Evolutionary conservation across 257 asterid species (phyloP), one percentile per base, ranked within the genome.

Genomic region (Oldenlandia corymbosa): DNA sequence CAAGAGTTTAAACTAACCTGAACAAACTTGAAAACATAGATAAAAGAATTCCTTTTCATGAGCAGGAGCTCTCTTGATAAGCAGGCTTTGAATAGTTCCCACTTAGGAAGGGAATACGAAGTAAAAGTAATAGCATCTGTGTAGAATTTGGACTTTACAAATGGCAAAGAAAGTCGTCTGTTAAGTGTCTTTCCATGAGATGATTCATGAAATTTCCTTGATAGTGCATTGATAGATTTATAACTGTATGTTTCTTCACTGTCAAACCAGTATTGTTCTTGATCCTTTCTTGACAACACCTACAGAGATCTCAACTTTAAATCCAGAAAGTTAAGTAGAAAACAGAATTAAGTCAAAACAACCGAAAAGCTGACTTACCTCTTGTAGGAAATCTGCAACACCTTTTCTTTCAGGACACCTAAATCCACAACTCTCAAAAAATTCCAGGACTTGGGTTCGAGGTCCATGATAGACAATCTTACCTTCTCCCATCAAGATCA

Each of bases 261-360:
- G 26, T 64, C 34, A 21, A 45, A 49, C 91, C 91, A 84, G 73
- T 81, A 84, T 31, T 84, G 85, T 58, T 74, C 82, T 59, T 84
- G 91, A 72, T 84, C 91, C 65, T 77, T 84, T 61, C 56, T 65
- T 2, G 90, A 83, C 4, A 72, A 69, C 45, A 83, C 86, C 90
- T 83, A 59, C 20, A 69, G 62, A 46, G n/a, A 9, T 7, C 46
- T 60, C 56, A 60, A 27, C 39, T 42, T 16, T 28, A 32, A 47
- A 24, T 48, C 12, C 16, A 20, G 13, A 49, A 23, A 23, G 8
- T 18, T 21, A 34, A 1, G 23, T 20, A 51, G 20, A 13, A n/a
- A n/a, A n/a, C n/a, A n/a, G n/a, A n/a, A n/a, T n/a, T n/a, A n/a
- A n/a, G n/a, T 26, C 16, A 16, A 34, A 10, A 52, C 64, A 37